Evolutionary conservation across 352 stramenopile genomes (phyloP).

Genomic region (Phytopythium chamaehyphon): DNA sequence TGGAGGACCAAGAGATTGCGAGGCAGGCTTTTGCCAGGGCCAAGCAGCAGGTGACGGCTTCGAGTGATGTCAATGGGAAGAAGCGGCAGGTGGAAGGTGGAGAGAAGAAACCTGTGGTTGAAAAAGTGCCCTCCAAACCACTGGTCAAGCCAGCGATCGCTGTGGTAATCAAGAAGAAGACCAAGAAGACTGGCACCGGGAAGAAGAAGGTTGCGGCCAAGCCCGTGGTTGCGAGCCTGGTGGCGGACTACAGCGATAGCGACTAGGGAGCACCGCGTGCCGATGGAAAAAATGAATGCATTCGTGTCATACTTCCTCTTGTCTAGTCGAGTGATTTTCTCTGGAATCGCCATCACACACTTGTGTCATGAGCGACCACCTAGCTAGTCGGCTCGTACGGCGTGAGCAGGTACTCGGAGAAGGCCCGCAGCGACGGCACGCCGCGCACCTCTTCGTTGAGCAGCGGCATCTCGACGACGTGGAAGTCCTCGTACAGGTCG

Average conservation of each 20-base stretch:
- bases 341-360: slow-evolving; percentile 9
- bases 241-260: slow-evolving; percentile 78
- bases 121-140: slow-evolving; percentile 5
- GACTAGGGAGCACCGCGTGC: slow-evolving; percentile 21
- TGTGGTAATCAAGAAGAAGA: slow-evolving; percentile 29
- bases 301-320: too few species aligned
- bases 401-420: slow-evolving; percentile 94
- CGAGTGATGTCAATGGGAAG: too few species aligned
- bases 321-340: too few species aligned
- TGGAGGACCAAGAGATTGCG: slow-evolving; percentile 13
- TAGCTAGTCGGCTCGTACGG: slow-evolving; percentile 85
- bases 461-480: slow-evolving; percentile 99
- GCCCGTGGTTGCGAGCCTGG: slow-evolving; percentile 45
- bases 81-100: slow-evolving; percentile 17
- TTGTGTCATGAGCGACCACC: not conserved
- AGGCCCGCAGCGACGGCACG: slow-evolving; percentile 91
- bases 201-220: slow-evolving; percentile 31
- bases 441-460: slow-evolving; percentile 98
- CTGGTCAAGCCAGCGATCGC: slow-evolving; percentile 19
- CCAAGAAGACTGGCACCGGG: slow-evolving; percentile 10
- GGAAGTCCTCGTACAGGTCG: slow-evolving; percentile 99
- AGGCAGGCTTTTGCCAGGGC: not conserved
- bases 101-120: slow-evolving; percentile 5
- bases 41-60: slow-evolving; percentile 10
- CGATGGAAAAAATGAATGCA: not conserved